Conservation (phyloP, 176 grass and related monocot species). For the Raddia guianensis region DNA sequence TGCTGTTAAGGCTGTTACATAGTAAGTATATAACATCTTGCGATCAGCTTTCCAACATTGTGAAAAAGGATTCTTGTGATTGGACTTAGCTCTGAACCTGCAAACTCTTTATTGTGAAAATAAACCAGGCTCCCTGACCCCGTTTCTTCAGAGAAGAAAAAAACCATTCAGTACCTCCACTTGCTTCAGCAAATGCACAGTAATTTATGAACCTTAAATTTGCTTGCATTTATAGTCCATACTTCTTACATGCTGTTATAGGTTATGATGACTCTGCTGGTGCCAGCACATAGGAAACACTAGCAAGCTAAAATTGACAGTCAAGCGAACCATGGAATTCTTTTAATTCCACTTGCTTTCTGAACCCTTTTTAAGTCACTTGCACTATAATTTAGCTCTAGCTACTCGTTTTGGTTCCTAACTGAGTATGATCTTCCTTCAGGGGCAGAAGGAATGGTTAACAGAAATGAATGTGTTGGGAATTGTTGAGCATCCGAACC, state of each 20-base stretch:
- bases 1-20: background rate
- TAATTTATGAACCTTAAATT: conserved; percentile 10
- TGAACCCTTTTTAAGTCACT: conserved; percentile 18
- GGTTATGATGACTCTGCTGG: conserved; percentile 7
- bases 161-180: background rate
- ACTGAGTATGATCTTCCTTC: conserved; percentile 42
- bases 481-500: conserved; percentile 87
- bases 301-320: background rate
- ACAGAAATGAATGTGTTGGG: conserved; percentile 98
- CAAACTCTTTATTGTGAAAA: background rate
- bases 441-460: conserved; percentile 99
- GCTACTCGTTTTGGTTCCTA: conserved; percentile 10
- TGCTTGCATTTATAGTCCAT: background rate
- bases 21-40: background rate
- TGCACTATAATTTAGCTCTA: conserved; percentile 30
- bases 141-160: background rate
- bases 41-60: background rate
- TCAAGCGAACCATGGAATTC: conserved; percentile 3
- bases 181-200: background rate
- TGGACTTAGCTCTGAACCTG: background rate
- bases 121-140: background rate
- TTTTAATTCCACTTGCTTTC: conserved; percentile 16
- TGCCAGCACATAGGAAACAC: background rate
- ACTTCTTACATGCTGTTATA: background rate
- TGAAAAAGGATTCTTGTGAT: background rate